phyloP scores from a whole-genome alignment of 2,329 filamentous ascomycete species.

The Clarireedia monteithiana region DNA sequence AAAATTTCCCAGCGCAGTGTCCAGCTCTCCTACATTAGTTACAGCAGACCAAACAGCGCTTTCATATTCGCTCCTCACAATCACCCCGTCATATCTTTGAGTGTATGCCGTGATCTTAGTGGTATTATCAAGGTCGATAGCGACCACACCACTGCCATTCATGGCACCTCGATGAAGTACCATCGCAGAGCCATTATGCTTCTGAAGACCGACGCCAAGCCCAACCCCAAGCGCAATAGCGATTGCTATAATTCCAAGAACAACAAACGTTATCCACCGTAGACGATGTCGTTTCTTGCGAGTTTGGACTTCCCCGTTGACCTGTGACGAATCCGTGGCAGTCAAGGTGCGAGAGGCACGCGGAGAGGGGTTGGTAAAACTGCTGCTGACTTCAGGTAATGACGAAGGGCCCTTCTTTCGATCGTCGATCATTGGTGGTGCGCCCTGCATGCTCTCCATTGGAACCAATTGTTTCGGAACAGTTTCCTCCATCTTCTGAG shows the following conservation, averaged over 20 bases:
- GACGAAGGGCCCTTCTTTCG: not conserved
- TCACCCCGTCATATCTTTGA: not conserved
- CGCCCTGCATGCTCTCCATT: not conserved
- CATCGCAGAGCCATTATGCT: not conserved
- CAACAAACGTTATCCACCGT: not conserved
- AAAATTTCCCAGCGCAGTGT: not conserved
- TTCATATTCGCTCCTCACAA: not conserved
- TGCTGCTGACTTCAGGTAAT: not conserved
- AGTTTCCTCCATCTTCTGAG: not conserved
- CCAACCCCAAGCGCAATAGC: not conserved
- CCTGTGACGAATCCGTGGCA: no score
- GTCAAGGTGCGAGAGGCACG: not conserved
- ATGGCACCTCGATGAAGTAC: not conserved
- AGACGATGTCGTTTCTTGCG: not conserved
- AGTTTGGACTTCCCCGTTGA: not conserved
- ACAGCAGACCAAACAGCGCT: not conserved
- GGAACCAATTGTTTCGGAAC: not conserved
- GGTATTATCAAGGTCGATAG: not conserved
- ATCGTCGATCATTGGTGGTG: not conserved
- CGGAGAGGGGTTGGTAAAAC: not conserved
- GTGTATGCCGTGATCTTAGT: not conserved
- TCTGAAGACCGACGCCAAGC: not conserved
- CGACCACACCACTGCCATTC: not conserved
- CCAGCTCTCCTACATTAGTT: not conserved
- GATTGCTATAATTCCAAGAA: not conserved